Evolutionary conservation across 768 basidiomycete species (phyloP), one percentile per base, ranked within the genome.

Genomic region (Paxillus ammoniavirescens): DNA sequence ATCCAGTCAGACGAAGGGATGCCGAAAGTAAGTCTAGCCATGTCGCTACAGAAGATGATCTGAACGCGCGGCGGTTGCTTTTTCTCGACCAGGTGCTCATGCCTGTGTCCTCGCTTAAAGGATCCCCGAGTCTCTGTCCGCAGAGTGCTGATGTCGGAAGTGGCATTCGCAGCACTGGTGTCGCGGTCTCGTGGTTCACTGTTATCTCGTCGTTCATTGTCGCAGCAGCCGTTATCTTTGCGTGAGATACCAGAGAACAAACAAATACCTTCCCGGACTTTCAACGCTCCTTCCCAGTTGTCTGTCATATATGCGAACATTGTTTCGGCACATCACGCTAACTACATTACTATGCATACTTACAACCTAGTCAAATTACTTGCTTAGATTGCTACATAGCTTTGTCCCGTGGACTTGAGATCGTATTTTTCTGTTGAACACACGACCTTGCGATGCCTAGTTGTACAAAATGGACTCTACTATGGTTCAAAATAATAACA

Each of bases 1-100:
- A 69, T 77, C 10, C 57, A 53, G 18, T 74, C 76, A 15, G 60
- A 67, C 23, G 66, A 61, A 44, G 83, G 82, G 26, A 72, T 75
- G 69, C 82, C 83, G 14, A 74, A 72, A 70, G 76, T 77, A 43
- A 5, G 65, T 42, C 52, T 33, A 14, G 4, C 36, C 28, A 13
- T 12, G 15, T n/a, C 35, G 9, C 2, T 21, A 13, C 2, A 13
- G 5, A 5, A 17, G 35, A 43, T 15, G 31, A 51, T 15, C 1
- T 31, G 3, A 21, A 30, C 33, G 13, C 23, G 21, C 26, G 26
- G 46, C 28, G 13, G 42, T 33, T 47, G 35, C 50, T 13, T 40
- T 44, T 33, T n/a, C 21, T 8, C 13, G 40, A 41, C 31, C 54
- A 75, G 67, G 71, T 77, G 7, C 65, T 76, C 47, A 62, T 75